Evolutionary conservation across 495 filamentous ascomycete genomes (phyloP).

Genomic region (Neurospora terricola): DNA sequence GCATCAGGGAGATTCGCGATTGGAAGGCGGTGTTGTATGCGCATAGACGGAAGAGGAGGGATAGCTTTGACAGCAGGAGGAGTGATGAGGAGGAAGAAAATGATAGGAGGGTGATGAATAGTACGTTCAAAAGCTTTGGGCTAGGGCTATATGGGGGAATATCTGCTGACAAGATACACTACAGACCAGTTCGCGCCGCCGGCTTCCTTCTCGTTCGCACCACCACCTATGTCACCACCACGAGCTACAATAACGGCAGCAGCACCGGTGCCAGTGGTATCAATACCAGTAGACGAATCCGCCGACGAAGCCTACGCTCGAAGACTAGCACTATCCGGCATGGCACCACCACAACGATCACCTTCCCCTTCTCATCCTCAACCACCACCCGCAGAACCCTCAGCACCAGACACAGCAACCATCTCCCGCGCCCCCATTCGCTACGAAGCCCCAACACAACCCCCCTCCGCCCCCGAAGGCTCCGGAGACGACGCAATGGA

Average conservation of each 20-base stretch:
- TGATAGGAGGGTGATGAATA: constrained; percentile 39
- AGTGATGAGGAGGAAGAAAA: constrained; percentile 46
- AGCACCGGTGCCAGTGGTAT: not conserved
- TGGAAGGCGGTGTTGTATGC: constrained; percentile 84
- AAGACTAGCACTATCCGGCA: constrained; percentile 46
- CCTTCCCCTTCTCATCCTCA: constrained; percentile 38
- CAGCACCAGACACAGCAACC: constrained; percentile 34
- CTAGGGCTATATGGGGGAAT: not conserved
- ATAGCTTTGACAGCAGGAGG: constrained; percentile 30
- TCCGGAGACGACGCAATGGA: constrained; percentile 39
- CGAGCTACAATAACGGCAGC: constrained; percentile 26
- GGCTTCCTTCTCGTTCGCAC: constrained; percentile 56
- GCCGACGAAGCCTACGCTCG: constrained; percentile 66
- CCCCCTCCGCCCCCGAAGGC: constrained; percentile 12
- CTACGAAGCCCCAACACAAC: constrained; percentile 57
- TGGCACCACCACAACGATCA: constrained; percentile 26
- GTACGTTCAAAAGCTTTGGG: constrained; percentile 19
- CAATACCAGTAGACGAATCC: constrained; percentile 44
- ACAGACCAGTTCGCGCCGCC: constrained; percentile 67
- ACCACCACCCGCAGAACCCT: constrained; percentile 26
- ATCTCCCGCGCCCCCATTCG: constrained; percentile 85
- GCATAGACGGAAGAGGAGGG: constrained; percentile 46
- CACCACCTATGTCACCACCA: constrained; percentile 48
- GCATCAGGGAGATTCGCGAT: constrained; percentile 65
- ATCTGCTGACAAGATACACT: constrained; percentile 11